Evolutionary conservation across 1,284 basidiomycete species (phyloP).

Genomic region (Cryptococcus wingfieldii): DNA sequence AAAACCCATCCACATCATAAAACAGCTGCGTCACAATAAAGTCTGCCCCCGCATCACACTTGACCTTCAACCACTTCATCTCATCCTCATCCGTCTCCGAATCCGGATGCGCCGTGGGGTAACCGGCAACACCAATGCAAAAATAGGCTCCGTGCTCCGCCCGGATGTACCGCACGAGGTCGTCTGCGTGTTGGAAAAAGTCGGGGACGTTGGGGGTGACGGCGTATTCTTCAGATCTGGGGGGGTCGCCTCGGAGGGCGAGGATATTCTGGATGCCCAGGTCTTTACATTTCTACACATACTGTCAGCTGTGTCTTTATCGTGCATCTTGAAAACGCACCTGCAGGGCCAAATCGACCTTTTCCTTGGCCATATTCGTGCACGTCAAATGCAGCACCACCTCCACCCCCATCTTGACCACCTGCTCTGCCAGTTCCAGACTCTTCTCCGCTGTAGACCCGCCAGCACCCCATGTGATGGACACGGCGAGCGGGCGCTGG

Average conservation of each 20-base stretch:
- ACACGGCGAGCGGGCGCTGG: slow-evolving; percentile 65
- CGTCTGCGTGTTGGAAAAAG: slow-evolving; percentile 82
- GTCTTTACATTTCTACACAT: slow-evolving; percentile 65
- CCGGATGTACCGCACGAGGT: slow-evolving; percentile 87
- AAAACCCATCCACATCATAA: slow-evolving; percentile 85
- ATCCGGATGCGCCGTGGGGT: slow-evolving; percentile 87
- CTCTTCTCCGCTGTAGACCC: slow-evolving; percentile 84
- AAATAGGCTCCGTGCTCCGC: slow-evolving; percentile 80
- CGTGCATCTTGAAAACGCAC: slow-evolving; percentile 51
- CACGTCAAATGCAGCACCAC: slow-evolving; percentile 94
- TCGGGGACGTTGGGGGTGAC: slow-evolving; percentile 74
- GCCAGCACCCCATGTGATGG: slow-evolving; percentile 95
- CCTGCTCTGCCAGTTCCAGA: slow-evolving; percentile 75
- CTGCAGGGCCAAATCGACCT: slow-evolving; percentile 76
- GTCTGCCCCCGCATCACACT: slow-evolving; percentile 91
- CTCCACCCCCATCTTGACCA: slow-evolving; percentile 53
- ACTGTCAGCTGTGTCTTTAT: not conserved
- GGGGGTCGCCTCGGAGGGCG: slow-evolving; percentile 90
- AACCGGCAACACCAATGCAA: slow-evolving; percentile 70
- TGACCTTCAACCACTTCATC: slow-evolving; percentile 71
- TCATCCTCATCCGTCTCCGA: slow-evolving; percentile 64
- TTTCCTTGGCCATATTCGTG: slow-evolving; percentile 89
- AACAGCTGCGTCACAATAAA: slow-evolving; percentile 97
- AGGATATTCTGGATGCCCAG: slow-evolving; percentile 86
- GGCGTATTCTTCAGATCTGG: slow-evolving; percentile 89